Conservation (phyloP, 441 rosid species). For the Arabidopsis lyrata region DNA sequence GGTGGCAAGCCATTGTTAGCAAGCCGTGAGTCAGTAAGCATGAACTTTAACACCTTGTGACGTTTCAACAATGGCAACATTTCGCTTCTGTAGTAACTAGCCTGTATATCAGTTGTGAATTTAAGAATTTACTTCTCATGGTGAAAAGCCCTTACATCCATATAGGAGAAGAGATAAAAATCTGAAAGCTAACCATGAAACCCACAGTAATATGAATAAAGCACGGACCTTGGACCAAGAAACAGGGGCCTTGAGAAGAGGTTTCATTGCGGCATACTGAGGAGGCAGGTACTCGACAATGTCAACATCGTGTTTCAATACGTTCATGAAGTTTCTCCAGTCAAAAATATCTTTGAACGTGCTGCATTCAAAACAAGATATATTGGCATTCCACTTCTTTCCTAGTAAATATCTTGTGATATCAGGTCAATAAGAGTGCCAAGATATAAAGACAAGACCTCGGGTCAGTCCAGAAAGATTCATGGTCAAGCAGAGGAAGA, state of each 20-base stretch:
- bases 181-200: slow-evolving; percentile 77
- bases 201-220: not conserved
- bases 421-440: slow-evolving; percentile 13
- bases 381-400: not conserved
- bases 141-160: not conserved
- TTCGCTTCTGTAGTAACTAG: slow-evolving; percentile 87
- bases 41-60: slow-evolving; percentile 83
- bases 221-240: slow-evolving; percentile 96
- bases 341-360: slow-evolving; percentile 92
- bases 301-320: slow-evolving; percentile 71
- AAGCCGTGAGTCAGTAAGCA: slow-evolving; percentile 89
- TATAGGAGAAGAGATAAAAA: slow-evolving; percentile 1
- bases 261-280: slow-evolving; percentile 57
- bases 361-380: slow-evolving; percentile 52
- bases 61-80: slow-evolving; percentile 68
- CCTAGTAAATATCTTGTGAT: slow-evolving; percentile 4
- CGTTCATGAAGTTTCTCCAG: slow-evolving; percentile 87
- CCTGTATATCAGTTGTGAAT: slow-evolving; percentile 58
- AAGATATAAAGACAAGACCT: slow-evolving; percentile 57
- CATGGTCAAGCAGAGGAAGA: slow-evolving; percentile 91
- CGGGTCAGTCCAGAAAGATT: slow-evolving; percentile 96
- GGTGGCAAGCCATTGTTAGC: slow-evolving; percentile 82
- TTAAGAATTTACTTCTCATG: slow-evolving; percentile 25
- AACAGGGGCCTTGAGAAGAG: slow-evolving; percentile 81
- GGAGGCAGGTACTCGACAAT: slow-evolving; percentile 84